These are phyloP conservation scores for Recurvomyces mirabilis DNA, from an alignment of 495 filamentous ascomycete genomes.

Conservation along the genomic window DNA sequence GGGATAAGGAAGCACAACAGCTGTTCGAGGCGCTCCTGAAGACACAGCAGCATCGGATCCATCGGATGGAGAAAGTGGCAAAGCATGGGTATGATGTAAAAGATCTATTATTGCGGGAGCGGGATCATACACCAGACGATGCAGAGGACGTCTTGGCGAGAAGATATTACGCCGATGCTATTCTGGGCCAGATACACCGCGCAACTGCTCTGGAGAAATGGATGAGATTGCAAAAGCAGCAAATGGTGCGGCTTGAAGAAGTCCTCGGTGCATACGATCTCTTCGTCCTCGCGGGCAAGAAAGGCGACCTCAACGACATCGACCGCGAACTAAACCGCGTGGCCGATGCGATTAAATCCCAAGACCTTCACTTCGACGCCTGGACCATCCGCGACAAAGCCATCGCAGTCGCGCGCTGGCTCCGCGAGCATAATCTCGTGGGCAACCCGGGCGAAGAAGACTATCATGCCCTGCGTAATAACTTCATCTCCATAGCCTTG, in stretches of 20 bases:
- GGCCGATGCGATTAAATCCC: slow-evolving; percentile 38
- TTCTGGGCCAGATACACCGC: slow-evolving; percentile 71
- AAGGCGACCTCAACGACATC: slow-evolving; percentile 66
- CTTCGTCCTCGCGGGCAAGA: slow-evolving; percentile 61
- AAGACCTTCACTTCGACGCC: slow-evolving; percentile 39
- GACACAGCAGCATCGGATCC: slow-evolving; percentile 55
- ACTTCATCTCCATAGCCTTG: slow-evolving; percentile 64
- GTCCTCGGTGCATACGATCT: slow-evolving; percentile 77
- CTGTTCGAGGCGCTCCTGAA: slow-evolving; percentile 60
- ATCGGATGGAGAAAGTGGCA: slow-evolving; percentile 57
- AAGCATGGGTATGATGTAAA: slow-evolving; percentile 76
- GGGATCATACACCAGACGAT: slow-evolving; percentile 47
- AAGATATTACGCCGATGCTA: slow-evolving; percentile 66
- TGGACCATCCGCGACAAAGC: slow-evolving; percentile 55
- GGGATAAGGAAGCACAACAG: slow-evolving; percentile 43
- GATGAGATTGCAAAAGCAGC: slow-evolving; percentile 41
- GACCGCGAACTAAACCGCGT: slow-evolving; percentile 51
- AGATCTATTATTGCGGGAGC: slow-evolving; percentile 52
- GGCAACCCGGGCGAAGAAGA: slow-evolving; percentile 52
- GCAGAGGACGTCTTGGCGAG: slow-evolving; percentile 68
- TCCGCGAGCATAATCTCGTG: slow-evolving; percentile 53
- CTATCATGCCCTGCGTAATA: slow-evolving; percentile 73
- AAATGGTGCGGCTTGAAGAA: slow-evolving; percentile 54
- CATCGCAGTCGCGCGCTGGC: slow-evolving; percentile 50
- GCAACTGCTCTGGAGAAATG: slow-evolving; percentile 66